Base-by-base conservation (phyloP, 2,329 filamentous ascomycete species). In the Hymenoscyphus repandus region DNA sequence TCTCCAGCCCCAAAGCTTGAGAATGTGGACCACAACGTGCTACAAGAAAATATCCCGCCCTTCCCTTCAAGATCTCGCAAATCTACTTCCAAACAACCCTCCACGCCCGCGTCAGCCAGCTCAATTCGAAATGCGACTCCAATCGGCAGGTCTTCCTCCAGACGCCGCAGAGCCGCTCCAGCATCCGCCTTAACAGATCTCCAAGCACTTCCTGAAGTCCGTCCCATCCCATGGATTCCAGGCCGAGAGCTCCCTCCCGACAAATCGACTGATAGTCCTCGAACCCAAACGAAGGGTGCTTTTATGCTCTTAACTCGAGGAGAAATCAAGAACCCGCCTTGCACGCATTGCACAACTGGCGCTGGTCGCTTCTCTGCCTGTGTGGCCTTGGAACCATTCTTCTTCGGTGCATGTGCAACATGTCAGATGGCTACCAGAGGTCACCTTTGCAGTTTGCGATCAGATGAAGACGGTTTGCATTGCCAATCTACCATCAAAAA, bases 371-470 rank as follows among this genome's bases (percentile, higher is more conserved):
- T 62, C 18, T 43, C 55, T 2, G 2, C 49, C 6, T 62, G 60
- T 34, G 40, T 62, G 12, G 48, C 51, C 30, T 42, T 56, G 7
- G 55, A 55, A 11, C 52, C 47, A n/a, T 62, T 50, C 50, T 61
- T 60, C 30, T 32, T 51, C 40, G 59, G 59, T 6, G 56, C 60
- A 15, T 62, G 60, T 34, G 54, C 57, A n/a, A 61, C 58, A 12
- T 62, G 60, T 47, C 56, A 61, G 15, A 55, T 60, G 55, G 51
- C 39, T 17, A 55, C 56, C 7, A 57, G 57, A 27, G 59, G 58
- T 3, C 58, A 58, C 44, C 18, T 51, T 6, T 61, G 60, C 32
- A 55, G 47, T 49, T 38, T 61, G 12, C 54, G 59, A 31, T 49
- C 36, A 10, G 52, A 49, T 27, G 27, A 38, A 20, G 50, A 49